Percentiles rank a stretch among this genome's conserved stretches.
phyloP scores from a whole-genome alignment of 805 yeast species.

The Saccharomycopsis lassenensis region DNA sequence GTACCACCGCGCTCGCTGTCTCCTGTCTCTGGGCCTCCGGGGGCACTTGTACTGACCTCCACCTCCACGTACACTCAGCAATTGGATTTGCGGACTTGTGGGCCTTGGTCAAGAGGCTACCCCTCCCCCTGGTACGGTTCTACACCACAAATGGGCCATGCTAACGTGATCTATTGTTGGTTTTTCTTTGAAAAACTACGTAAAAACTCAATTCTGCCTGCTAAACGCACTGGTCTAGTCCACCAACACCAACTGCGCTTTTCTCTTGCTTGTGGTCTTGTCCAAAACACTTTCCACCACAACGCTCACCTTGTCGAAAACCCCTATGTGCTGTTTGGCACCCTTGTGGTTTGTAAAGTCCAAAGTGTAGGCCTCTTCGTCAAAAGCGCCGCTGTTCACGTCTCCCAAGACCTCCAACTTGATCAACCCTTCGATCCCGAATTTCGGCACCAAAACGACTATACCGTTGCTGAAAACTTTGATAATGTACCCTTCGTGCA shows the following conservation, averaged over 20 bases:
- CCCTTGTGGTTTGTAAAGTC: conserved; percentile 39
- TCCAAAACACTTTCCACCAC: conserved; percentile 75
- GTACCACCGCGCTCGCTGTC: too few species aligned
- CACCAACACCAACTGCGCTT: conserved; percentile 60
- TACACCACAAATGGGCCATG: too few species aligned
- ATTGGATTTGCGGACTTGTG: too few species aligned
- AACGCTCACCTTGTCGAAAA: conserved; percentile 81
- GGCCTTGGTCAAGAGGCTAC: too few species aligned
- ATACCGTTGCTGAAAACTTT: conserved; percentile 91
- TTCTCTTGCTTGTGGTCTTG: conserved; percentile 84
- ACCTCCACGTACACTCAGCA: too few species aligned
- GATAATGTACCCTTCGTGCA: conserved; percentile 71
- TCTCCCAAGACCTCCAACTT: conserved; percentile 69
- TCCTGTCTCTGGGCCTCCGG: too few species aligned
- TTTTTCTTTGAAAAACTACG: too few species aligned
- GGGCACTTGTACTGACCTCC: too few species aligned
- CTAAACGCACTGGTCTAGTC: too few species aligned
- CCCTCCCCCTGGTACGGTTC: too few species aligned
- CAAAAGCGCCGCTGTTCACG: conserved; percentile 48
- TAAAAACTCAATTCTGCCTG: too few species aligned
- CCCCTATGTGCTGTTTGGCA: conserved; percentile 39
- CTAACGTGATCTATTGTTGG: too few species aligned
- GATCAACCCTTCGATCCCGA: conserved; percentile 91
- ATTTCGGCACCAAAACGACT: conserved; percentile 88
- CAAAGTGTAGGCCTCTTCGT: conserved; percentile 69